Evolutionary conservation across 257 asterid species (phyloP).

Genomic region (Solanum lycopersicoides): DNA sequence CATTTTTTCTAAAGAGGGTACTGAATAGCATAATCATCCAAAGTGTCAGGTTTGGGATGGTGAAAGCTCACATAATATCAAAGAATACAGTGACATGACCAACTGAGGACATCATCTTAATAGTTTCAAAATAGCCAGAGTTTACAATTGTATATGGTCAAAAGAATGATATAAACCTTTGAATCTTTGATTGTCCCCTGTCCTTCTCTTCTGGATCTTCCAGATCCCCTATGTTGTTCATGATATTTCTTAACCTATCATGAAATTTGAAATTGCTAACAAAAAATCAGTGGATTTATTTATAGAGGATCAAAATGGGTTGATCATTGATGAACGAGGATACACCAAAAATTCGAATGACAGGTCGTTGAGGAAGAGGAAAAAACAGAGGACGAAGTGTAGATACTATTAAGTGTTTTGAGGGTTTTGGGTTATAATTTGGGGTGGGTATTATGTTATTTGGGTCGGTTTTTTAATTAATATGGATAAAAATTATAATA

Average conservation of each 20-base stretch:
- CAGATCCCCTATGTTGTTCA: slow-evolving; percentile 82
- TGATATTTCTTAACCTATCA: slow-evolving; percentile 50
- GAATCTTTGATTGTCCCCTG: slow-evolving; percentile 64
- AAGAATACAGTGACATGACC: neutral
- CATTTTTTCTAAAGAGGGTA: neutral
- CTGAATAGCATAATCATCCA: neutral
- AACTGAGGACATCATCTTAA: neutral
- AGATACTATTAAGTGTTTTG: no score
- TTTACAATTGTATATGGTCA: neutral
- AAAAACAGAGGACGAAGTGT: no score
- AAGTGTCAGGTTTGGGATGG: neutral
- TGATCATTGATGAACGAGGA: no score
- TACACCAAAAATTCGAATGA: no score
- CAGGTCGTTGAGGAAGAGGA: no score
- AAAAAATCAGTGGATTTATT: no score
- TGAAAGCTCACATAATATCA: neutral
- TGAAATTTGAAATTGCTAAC: no score
- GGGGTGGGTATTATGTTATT: no score
- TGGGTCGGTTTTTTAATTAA: no score
- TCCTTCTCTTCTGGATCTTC: slow-evolving; percentile 98
- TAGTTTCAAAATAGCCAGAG: neutral
- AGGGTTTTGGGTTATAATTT: no score
- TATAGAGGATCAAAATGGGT: no score
- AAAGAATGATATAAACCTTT: slow-evolving; percentile 62
- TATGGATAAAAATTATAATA: no score